These are phyloP conservation scores for Coriaria nepalensis DNA, from an alignment of 306 rosid genomes.

Conservation along the genomic window DNA sequence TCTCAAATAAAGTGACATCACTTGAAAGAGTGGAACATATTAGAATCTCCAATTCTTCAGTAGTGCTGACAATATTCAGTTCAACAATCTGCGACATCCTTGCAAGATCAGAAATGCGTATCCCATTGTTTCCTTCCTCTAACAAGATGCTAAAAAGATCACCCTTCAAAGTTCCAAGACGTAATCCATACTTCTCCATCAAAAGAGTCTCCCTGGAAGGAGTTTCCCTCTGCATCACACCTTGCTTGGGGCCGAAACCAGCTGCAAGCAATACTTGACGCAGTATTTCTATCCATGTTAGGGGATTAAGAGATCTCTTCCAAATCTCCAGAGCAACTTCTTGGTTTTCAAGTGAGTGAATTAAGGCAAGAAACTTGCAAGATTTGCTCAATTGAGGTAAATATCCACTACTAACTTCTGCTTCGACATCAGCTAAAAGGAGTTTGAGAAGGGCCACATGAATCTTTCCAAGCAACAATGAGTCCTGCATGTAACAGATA, in stretches of 20 bases:
- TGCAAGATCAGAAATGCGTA: conserved; percentile 62
- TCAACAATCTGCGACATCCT: conserved; percentile 59
- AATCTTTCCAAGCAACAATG: conserved; percentile 74
- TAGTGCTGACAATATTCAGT: conserved; percentile 47
- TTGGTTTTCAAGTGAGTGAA: conserved; percentile 69
- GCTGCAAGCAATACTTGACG: conserved; percentile 87
- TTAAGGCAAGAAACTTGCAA: conserved; percentile 78
- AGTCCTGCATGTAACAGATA: conserved; percentile 42
- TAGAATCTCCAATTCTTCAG: conserved; percentile 57
- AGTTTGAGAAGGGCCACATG: conserved; percentile 70
- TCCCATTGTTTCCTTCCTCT: conserved; percentile 68
- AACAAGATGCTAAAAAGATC: conserved; percentile 63
- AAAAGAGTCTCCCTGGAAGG: conserved; percentile 50
- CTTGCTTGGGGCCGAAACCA: conserved; percentile 84
- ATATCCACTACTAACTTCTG: conserved; percentile 42
- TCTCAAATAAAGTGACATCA: conserved; percentile 86
- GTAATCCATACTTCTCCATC: conserved; percentile 52
- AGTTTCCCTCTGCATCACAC: conserved; percentile 41
- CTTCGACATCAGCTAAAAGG: conserved; percentile 63
- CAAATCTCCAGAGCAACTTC: conserved; percentile 51
- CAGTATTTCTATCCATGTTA: conserved; percentile 86
- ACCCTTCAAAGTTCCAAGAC: conserved; percentile 68
- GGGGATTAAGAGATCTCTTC: conserved; percentile 68
- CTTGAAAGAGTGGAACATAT: conserved; percentile 74
- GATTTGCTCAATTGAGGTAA: conserved; percentile 55